Base-by-base conservation (phyloP, 2,329 filamentous ascomycete species). In the Cercospora sp. region DNA sequence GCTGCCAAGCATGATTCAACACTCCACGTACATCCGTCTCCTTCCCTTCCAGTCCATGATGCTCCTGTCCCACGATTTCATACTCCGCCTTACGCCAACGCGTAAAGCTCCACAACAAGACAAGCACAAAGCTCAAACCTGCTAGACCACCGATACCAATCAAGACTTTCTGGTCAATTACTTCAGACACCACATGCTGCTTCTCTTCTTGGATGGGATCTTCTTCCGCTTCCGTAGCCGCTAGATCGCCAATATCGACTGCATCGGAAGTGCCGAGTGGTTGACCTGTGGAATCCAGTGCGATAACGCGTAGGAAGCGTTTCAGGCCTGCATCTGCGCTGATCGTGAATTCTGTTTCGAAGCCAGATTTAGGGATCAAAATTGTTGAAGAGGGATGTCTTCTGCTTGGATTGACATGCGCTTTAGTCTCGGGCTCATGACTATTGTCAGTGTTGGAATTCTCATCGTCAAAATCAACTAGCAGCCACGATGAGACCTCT, bases 401-500 rank as follows among this genome's bases (percentile, higher is more conserved):
- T n/a, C 36, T 42, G 36, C 23, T 3, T 23, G 23, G 23, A 23
- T 23, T 23, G 23, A 23, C 23, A 23, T 23, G 23, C 23, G 23
- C 23, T 23, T 23, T 23, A 23, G 23, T 23, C 23, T 23, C 23
- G 2, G 2, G 23, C 23, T 23, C 23, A 23, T 23, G 23, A 23
- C 23, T 23, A 23, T 23, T 3, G 23, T 23, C 23, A 23, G 23
- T 23, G 23, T 23, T 23, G 23, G 23, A 23, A 2, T 23, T 23
- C 23, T 23, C 23, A 23, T 58, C 16, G 6, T 64, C 48, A 3
- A 66, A 68, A 13, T 68, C 80, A 69, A 82, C 82, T 65, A 86
- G 83, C 10, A 80, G 73, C 86, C 85, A 84, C 0, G 67, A 72
- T 9, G 67, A 69, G n/a, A 83, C 74, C 60, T 83, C 81, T 0